Evolutionary conservation across 331 rosid species (phyloP), one percentile per base, ranked within the genome.

Genomic region (Pyrus hybrid): DNA sequence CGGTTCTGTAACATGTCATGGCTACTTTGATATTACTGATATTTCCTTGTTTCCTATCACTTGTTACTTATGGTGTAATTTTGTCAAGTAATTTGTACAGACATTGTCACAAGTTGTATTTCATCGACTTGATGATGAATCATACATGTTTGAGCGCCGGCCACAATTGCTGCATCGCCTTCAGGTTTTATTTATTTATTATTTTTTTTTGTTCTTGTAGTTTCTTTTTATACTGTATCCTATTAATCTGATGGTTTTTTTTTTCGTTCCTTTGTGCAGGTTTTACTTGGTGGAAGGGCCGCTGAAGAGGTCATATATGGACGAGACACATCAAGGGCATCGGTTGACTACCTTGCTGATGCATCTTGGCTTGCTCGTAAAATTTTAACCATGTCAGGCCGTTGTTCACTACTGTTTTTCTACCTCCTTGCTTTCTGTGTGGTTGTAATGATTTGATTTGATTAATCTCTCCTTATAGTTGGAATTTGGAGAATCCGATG

Each of bases 351-450:
- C 86, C 97, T 92, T 74, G 93, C 98, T 14, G 93, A 92, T 85
- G 99, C 99, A 63, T 89, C 98, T 58, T 95, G 98, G 97, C 97
- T 95, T 80, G 98, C 99, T 76, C 99, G 97, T 75, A 90, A 95
- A 95, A 92, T 95, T 77, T 77, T 95, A 73, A 90, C 97, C 80
- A 89, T 95, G 99, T 92, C 49, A 25, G 92, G 64, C 72, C 77
- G 81, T 76, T 60, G 43, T 51, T 73, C 68, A 35, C 63, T 25
- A 43, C 12, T 61, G 25, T 5, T 26, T 61, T 67, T 74, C 28
- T 28, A 54, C 35, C 22, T 70, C 68, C 62, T 66, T 75, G 23
- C 47, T 58, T 79, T 32, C 56, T 75, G 14, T 82, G 56, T 49
- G 56, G 56, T 49, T 72, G 73, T 37, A 67, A 71, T 71, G 43